Conservation (phyloP, 1,284 basidiomycete genomes). For the Apiotrichum gracile region DNA sequence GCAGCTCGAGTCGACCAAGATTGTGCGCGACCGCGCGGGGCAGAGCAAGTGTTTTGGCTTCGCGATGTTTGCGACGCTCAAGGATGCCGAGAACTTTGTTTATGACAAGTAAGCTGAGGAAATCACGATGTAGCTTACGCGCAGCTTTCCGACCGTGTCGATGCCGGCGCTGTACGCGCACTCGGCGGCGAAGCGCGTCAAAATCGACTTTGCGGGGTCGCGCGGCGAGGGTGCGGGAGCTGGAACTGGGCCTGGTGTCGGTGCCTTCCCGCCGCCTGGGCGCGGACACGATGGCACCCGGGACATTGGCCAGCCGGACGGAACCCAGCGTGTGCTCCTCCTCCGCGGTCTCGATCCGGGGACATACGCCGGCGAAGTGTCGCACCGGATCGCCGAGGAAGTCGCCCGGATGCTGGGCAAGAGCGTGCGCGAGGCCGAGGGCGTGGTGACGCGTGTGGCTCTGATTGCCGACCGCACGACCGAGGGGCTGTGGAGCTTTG, state of each 20-base stretch:
- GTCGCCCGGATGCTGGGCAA: slow-evolving; percentile 57
- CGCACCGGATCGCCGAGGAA: slow-evolving; percentile 56
- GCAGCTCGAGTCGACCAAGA: slow-evolving; percentile 54
- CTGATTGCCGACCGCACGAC: slow-evolving; percentile 79
- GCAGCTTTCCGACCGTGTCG: slow-evolving; percentile 67
- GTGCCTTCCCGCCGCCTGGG: slow-evolving; percentile 25
- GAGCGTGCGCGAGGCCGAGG: slow-evolving; percentile 64
- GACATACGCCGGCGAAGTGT: slow-evolving; percentile 58
- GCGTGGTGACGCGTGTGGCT: slow-evolving; percentile 76
- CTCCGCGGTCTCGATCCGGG: slow-evolving; percentile 79
- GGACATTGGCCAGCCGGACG: slow-evolving; percentile 61
- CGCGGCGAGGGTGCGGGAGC: neutral
- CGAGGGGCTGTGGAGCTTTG: slow-evolving; percentile 79
- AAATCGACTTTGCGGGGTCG: slow-evolving; percentile 74
- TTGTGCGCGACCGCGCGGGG: slow-evolving; percentile 88
- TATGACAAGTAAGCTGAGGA: slow-evolving; percentile 56
- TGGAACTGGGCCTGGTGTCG: neutral
- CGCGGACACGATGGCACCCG: slow-evolving; percentile 75
- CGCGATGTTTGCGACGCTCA: slow-evolving; percentile 75
- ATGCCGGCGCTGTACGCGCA: slow-evolving; percentile 58
- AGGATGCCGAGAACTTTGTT: slow-evolving; percentile 79
- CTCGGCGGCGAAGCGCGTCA: slow-evolving; percentile 59
- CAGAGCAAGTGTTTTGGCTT: slow-evolving; percentile 88
- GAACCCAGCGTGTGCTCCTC: slow-evolving; percentile 57
- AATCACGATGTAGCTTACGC: slow-evolving; percentile 4